Conservation (phyloP, 2,329 filamentous ascomycete genomes). For the Nigrograna mackinnonii region DNA sequence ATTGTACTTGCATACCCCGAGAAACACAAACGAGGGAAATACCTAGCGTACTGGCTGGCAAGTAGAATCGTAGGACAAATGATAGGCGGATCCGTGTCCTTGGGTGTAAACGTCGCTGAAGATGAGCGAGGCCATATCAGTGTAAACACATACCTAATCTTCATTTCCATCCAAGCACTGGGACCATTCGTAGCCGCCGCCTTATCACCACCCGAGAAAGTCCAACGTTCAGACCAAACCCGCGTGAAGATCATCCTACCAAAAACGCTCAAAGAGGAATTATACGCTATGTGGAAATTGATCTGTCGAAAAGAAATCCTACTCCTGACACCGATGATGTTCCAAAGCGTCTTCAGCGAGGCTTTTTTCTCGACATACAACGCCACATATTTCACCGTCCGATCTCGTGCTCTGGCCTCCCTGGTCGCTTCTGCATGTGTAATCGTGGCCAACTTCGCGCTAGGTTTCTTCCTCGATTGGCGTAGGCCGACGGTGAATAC, state of each 20-base stretch:
- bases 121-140: constrained; percentile 37
- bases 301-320: constrained; percentile 37
- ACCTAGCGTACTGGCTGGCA: constrained; percentile 54
- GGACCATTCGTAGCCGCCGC: constrained; percentile 43
- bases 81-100: constrained; percentile 51
- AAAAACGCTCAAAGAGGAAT: constrained; percentile 44
- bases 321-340: constrained; percentile 45
- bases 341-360: constrained; percentile 51
- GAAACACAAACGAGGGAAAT: constrained; percentile 50
- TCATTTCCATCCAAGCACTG: constrained; percentile 45
- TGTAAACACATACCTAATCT: constrained; percentile 47
- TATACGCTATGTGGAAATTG: constrained; percentile 39
- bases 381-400: constrained; percentile 53
- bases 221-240: constrained; percentile 46
- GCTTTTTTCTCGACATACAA: constrained; percentile 51
- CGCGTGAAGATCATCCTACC: constrained; percentile 42
- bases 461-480: constrained; percentile 3
- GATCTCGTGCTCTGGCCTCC: constrained; percentile 52
- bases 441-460: constrained; percentile 4
- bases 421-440: constrained; percentile 48
- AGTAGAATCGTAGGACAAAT: constrained; percentile 56
- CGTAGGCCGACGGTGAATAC: neutral
- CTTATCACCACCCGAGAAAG: constrained; percentile 45
- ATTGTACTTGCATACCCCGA: constrained; percentile 56
- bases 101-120: constrained; percentile 46